Conservation (phyloP, 306 rosid species). For the Prosopis cineraria region DNA sequence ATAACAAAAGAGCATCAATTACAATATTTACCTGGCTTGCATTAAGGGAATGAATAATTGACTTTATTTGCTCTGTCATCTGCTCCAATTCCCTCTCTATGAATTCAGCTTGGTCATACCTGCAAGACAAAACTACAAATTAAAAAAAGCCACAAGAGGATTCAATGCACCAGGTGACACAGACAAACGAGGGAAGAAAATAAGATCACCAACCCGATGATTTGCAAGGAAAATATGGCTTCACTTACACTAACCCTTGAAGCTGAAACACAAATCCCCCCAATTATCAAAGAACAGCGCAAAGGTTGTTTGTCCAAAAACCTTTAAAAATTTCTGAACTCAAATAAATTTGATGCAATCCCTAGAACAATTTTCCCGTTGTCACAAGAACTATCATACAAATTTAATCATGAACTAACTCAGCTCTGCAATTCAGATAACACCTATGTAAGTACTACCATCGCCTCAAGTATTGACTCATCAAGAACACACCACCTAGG, state of each 20-base stretch:
- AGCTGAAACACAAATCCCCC: conserved; percentile 1
- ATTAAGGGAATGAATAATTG: conserved; percentile 83
- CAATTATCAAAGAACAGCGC: background rate
- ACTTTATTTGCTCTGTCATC: conserved; percentile 92
- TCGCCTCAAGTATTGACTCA: background rate
- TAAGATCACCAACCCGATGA: background rate
- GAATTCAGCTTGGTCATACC: conserved; percentile 94
- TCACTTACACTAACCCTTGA: background rate
- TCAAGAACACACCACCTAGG: background rate
- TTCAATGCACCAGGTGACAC: conserved; percentile 6
- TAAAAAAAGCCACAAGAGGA: background rate
- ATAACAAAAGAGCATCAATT: conserved; percentile 14
- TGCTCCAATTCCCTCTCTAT: conserved; percentile 93
- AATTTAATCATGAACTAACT: background rate
- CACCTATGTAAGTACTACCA: background rate
- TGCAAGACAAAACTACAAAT: conserved; percentile 20
- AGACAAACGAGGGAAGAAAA: background rate
- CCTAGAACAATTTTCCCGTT: background rate
- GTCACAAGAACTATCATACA: conserved; percentile 1
- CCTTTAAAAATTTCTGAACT: background rate
- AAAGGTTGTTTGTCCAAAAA: background rate
- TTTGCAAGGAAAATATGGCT: conserved; percentile 1
- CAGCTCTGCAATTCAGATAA: background rate
- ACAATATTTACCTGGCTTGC: conserved; percentile 74
- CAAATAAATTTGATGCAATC: background rate